phyloP scores from a whole-genome alignment of 768 basidiomycete species.

The Asterophora parasitica region DNA sequence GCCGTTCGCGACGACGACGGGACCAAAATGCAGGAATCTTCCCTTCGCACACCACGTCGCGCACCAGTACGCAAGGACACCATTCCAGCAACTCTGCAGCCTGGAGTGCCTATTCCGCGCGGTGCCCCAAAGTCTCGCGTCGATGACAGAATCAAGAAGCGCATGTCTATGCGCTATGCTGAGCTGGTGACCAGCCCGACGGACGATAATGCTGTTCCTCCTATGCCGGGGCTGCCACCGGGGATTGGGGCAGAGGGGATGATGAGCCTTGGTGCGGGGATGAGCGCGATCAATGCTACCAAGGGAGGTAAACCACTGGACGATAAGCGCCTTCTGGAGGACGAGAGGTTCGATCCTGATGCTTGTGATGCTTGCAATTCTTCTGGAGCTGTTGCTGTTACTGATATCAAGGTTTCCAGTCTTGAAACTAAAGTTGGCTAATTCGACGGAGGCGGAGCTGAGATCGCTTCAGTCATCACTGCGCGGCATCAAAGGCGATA shows the following conservation, averaged over 20 bases:
- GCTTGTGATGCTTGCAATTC: constrained; percentile 56
- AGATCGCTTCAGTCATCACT: constrained; percentile 74
- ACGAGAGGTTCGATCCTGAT: constrained; percentile 83
- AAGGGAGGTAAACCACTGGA: constrained; percentile 43
- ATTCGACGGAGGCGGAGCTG: constrained; percentile 81
- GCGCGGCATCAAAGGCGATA: constrained; percentile 63
- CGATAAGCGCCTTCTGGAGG: constrained; percentile 64
- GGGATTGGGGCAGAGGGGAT: constrained; percentile 30
- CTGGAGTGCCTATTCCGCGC: constrained; percentile 26
- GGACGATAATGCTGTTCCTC: constrained; percentile 44
- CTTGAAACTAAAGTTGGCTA: constrained; percentile 82
- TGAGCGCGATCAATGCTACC: constrained; percentile 35
- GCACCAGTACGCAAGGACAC: constrained; percentile 19
- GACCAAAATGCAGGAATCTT: constrained; percentile 17
- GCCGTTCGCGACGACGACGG: constrained; percentile 3
- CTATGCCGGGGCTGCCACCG: constrained; percentile 53
- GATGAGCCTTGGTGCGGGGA: constrained; percentile 17
- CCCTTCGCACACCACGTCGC: constrained; percentile 21
- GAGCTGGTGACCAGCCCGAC: constrained; percentile 70
- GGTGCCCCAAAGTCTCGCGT: constrained; percentile 52
- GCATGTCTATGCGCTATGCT: constrained; percentile 93
- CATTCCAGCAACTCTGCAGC: constrained; percentile 14
- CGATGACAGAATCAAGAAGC: constrained; percentile 93
- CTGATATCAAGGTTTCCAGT: constrained; percentile 34
- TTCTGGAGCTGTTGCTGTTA: constrained; percentile 12